Percentiles rank a stretch among this genome's conserved stretches.
phyloP scores from a whole-genome alignment of 805 yeast species.

The Priceomyces fermenticarens region DNA sequence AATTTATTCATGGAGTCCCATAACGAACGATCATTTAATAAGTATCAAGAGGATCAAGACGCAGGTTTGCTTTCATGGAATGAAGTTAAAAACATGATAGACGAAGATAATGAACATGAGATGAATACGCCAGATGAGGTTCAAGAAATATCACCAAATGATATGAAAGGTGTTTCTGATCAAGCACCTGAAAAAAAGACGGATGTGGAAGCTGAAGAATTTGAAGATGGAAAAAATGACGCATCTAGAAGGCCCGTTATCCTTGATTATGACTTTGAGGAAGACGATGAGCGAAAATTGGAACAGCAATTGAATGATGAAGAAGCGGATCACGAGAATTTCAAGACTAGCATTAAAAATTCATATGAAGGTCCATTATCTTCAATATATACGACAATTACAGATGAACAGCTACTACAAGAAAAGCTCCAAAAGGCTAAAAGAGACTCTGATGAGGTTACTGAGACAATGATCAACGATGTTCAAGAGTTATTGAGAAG shows the following conservation, averaged over 20 bases:
- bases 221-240: constrained; percentile 2
- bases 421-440: constrained; percentile 63
- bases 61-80: constrained; percentile 52
- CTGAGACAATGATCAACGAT: constrained; percentile 79
- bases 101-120: constrained; percentile 7
- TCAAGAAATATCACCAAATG: constrained; percentile 9
- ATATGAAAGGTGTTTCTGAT: not conserved
- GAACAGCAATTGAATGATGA: constrained; percentile 65
- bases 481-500: constrained; percentile 83
- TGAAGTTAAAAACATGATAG: constrained; percentile 38
- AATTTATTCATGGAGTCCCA: constrained; percentile 1
- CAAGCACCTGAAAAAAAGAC: not conserved
- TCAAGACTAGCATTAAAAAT: constrained; percentile 37
- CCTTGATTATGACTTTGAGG: constrained; percentile 66
- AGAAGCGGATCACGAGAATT: constrained; percentile 66
- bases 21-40: constrained; percentile 1
- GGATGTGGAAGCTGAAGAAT: constrained; percentile 1
- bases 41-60: constrained; percentile 37
- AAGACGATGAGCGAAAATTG: constrained; percentile 72
- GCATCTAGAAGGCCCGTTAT: constrained; percentile 16
- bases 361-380: constrained; percentile 14
- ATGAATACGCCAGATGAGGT: constrained; percentile 8
- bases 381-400: constrained; percentile 35
- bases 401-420: constrained; percentile 49
- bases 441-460: constrained; percentile 90